Evolutionary conservation across 208 protist genomes (phyloP).

Genomic region (Angomonas ambiguus): DNA sequence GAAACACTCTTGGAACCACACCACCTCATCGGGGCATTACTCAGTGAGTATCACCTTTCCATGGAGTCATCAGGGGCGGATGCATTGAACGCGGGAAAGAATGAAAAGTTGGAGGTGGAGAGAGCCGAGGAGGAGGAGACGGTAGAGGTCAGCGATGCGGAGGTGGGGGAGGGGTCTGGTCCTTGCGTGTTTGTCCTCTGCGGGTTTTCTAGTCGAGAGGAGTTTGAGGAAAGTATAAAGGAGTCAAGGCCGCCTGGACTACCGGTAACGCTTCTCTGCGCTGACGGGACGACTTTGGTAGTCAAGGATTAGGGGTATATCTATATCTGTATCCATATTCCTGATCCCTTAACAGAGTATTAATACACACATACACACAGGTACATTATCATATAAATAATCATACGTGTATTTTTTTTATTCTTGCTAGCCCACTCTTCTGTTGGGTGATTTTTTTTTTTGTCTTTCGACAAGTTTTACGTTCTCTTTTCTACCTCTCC

Average conservation of each 20-base stretch:
- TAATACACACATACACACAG: too few relatives aligned
- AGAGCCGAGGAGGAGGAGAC: conserved; percentile 2
- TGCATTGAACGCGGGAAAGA: background rate
- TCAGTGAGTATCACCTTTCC: conserved; percentile 8
- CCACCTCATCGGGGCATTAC: conserved; percentile 35
- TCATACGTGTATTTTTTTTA: background rate
- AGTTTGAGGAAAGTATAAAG: conserved; percentile 15
- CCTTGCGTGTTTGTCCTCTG: conserved; percentile 20
- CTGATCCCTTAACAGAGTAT: background rate
- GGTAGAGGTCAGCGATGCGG: background rate
- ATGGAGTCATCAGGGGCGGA: background rate
- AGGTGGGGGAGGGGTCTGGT: background rate
- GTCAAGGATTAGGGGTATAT: background rate
- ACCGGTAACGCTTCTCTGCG: conserved; percentile 12
- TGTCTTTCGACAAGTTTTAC: background rate
- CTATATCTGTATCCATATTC: background rate
- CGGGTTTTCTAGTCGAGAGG: conserved; percentile 11
- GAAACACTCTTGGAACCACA: conserved; percentile 33
- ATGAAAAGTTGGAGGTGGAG: background rate
- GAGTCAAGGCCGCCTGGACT: conserved; percentile 10
- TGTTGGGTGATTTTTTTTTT: background rate
- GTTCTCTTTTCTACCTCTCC: background rate
- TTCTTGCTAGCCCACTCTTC: background rate
- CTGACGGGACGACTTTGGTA: background rate
- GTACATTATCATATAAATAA: background rate